Evolutionary conservation across 768 basidiomycete species (phyloP).

Genomic region (Leccinum subtestaceum): DNA sequence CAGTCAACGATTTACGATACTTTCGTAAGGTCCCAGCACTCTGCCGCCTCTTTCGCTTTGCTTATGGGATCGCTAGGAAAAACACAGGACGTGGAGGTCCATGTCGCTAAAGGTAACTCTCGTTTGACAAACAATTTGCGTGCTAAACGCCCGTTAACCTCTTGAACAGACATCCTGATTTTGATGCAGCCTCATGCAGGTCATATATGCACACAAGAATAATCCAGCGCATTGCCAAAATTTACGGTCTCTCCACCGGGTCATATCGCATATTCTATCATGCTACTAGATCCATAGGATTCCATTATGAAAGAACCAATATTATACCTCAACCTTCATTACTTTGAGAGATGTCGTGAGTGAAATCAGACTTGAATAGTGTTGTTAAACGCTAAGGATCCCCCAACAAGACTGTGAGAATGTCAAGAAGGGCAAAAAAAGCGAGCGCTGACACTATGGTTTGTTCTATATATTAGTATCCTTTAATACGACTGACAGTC

Average conservation of each 20-base stretch:
- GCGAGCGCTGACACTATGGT: constrained; percentile 2
- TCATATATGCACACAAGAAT: constrained; percentile 45
- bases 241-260: constrained; percentile 67
- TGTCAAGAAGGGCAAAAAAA: not conserved
- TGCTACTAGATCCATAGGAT: constrained; percentile 73
- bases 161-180: constrained; percentile 50
- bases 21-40: not conserved
- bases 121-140: not conserved
- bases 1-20: too few species aligned
- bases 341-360: constrained; percentile 82
- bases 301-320: constrained; percentile 71
- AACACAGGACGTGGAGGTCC: constrained; percentile 57
- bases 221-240: constrained; percentile 45
- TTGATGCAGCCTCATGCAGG: constrained; percentile 33
- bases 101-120: constrained; percentile 50
- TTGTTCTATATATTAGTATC: not conserved
- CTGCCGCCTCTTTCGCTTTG: not conserved
- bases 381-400: not conserved
- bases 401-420: constrained; percentile 2
- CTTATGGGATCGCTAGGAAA: constrained; percentile 37
- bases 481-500: not conserved
- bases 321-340: constrained; percentile 81
- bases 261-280: constrained; percentile 87
- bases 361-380: constrained; percentile 8
- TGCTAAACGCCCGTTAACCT: not conserved